Conservation (phyloP, 1,284 basidiomycete species). For the Thelephora terrestris region DNA sequence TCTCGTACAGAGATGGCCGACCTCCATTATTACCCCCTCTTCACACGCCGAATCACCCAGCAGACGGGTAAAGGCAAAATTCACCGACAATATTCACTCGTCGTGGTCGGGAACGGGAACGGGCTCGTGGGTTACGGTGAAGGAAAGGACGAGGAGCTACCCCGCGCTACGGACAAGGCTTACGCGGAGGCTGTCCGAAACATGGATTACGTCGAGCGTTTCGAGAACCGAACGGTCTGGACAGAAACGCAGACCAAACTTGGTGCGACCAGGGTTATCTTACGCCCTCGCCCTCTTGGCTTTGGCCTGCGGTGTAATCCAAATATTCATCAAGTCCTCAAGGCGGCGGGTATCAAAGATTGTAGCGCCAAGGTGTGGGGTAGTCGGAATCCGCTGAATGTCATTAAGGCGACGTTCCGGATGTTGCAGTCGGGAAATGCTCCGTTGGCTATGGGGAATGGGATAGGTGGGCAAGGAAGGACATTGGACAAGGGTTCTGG, state of each 20-base stretch:
- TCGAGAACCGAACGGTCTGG: slow-evolving; percentile 88
- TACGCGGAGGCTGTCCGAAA: slow-evolving; percentile 69
- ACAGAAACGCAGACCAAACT: slow-evolving; percentile 79
- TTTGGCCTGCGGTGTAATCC: slow-evolving; percentile 91
- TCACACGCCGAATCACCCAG: slow-evolving; percentile 57
- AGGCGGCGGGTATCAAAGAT: slow-evolving; percentile 92
- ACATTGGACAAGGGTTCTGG: slow-evolving; percentile 62
- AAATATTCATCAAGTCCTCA: slow-evolving; percentile 79
- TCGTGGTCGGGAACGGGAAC: slow-evolving; percentile 78
- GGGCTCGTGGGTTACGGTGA: slow-evolving; percentile 89
- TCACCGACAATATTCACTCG: slow-evolving; percentile 53
- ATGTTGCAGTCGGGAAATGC: slow-evolving; percentile 65
- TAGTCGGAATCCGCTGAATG: slow-evolving; percentile 71
- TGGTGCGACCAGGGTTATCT: slow-evolving; percentile 74
- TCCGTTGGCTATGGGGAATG: slow-evolving; percentile 69
- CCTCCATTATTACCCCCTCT: slow-evolving; percentile 49
- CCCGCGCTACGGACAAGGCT: slow-evolving; percentile 56
- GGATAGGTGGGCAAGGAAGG: slow-evolving; percentile 58
- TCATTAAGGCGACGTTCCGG: slow-evolving; percentile 48
- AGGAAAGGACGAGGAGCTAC: slow-evolving; percentile 63
- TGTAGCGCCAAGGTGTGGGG: slow-evolving; percentile 92
- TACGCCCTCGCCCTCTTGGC: slow-evolving; percentile 87
- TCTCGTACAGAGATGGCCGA: slow-evolving; percentile 19
- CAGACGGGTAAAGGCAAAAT: slow-evolving; percentile 86
- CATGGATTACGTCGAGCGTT: slow-evolving; percentile 86